Conservation (phyloP, 371 early-diverging fungal species). For the Syncephalastrum racemosum region DNA sequence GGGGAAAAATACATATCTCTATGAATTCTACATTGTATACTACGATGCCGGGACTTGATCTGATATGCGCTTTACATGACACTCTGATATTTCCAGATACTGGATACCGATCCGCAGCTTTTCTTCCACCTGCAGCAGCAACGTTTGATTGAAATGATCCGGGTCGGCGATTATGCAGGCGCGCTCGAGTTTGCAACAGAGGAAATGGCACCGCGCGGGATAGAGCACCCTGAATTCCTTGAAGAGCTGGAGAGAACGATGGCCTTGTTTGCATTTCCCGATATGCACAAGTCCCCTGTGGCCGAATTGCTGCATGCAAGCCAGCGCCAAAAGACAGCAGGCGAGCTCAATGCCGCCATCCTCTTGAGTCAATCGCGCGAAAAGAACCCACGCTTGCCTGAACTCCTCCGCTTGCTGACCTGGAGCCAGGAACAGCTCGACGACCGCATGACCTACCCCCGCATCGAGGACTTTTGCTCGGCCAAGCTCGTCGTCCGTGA, state of each 20-base stretch:
- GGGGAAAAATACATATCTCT: no score
- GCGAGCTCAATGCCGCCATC: slow-evolving; percentile 93
- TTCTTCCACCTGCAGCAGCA: slow-evolving; percentile 97
- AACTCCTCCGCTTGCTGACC: slow-evolving; percentile 82
- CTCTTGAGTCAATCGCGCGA: slow-evolving; percentile 89
- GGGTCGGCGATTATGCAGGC: slow-evolving; percentile 72
- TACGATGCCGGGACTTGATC: not conserved
- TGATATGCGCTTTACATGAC: not conserved
- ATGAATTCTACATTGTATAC: no score
- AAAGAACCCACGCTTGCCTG: slow-evolving; percentile 90
- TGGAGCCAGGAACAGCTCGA: slow-evolving; percentile 92
- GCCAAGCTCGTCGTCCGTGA: slow-evolving; percentile 66
- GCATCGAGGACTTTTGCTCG: slow-evolving; percentile 80
- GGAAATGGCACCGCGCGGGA: slow-evolving; percentile 94
- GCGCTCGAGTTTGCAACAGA: slow-evolving; percentile 96
- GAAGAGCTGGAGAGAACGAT: slow-evolving; percentile 94
- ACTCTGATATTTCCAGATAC: slow-evolving; percentile 56
- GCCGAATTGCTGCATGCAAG: slow-evolving; percentile 80
- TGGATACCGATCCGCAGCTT: slow-evolving; percentile 93
- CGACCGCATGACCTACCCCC: slow-evolving; percentile 78
- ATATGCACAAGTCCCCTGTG: slow-evolving; percentile 65
- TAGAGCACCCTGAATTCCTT: slow-evolving; percentile 92
- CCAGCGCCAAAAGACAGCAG: slow-evolving; percentile 91
- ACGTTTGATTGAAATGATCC: slow-evolving; percentile 91
- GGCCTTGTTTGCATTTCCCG: slow-evolving; percentile 92